Conservation (phyloP, 108 stramenopile species). For the Nannochloropsis gaditana region DNA sequence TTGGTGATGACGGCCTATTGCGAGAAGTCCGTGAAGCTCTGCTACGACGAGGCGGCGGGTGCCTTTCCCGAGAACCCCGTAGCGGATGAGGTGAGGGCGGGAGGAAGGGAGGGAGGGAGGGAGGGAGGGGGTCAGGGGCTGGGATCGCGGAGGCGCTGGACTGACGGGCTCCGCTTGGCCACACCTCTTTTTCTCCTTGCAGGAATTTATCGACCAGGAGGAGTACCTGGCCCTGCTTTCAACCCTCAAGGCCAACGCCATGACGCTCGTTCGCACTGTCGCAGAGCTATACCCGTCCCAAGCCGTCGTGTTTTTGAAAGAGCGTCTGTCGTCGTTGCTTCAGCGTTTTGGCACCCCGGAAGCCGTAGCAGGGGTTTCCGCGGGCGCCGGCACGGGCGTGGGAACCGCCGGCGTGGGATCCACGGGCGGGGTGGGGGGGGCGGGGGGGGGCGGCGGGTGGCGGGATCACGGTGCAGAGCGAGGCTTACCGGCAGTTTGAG, state of each 20-base stretch:
- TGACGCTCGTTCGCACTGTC: not conserved
- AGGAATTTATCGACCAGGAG: not conserved
- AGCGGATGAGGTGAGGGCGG: not conserved
- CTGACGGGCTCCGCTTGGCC: not conserved
- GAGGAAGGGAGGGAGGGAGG: not conserved
- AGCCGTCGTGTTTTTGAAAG: not conserved
- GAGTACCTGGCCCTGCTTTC: not conserved
- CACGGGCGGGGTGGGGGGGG: not conserved
- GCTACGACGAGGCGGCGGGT: not conserved
- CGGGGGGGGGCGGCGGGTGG: not conserved
- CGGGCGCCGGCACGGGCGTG: not conserved
- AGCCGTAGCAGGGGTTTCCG: not conserved
- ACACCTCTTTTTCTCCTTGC: not conserved
- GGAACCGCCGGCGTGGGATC: not conserved
- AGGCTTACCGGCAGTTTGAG: not conserved
- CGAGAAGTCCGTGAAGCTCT: not conserved
- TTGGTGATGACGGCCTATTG: not conserved
- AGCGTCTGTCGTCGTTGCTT: not conserved
- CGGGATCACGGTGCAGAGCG: slow-evolving; percentile 3
- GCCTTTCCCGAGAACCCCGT: not conserved
- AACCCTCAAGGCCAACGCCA: not conserved
- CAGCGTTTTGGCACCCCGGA: not conserved
- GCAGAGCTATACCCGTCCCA: not conserved
- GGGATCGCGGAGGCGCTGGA: not conserved
- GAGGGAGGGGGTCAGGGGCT: not conserved